Base-by-base conservation (phyloP, 139 green algal species). In the Coelastrella sp. region DNA sequence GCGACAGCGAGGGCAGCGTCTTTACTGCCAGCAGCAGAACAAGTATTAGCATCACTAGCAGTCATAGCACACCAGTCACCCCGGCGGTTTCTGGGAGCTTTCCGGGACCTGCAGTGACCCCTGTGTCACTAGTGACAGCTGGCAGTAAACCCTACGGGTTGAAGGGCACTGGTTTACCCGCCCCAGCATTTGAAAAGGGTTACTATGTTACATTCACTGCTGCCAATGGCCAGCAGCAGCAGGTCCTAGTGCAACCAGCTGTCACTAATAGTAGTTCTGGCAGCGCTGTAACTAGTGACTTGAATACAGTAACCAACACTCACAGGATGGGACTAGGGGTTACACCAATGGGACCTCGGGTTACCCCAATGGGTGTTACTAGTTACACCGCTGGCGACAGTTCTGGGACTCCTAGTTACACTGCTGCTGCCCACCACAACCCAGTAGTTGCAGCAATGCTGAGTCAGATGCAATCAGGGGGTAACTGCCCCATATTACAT, bases 381-480 rank as follows among this genome's bases (percentile, higher is more conserved):
- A 59, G 23, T 59, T 80, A 80, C 32, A 20, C 23, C 10, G 2
- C 10, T 61, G 32, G 32, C 32, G 32, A 47, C 32, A 47, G 1
- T 47, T 47, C 32, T 47, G 32, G 32, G 32, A 71, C 61, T 71
- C 17, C 47, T 61, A n/a, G 54, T 66, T 20, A 54, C 32, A 23
- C 64, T 75, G 11, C 83, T 20, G 68, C 23, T 58, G 7, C 23
- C 7, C 83, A 81, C 54, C 83, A 88, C 68, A 88, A 88, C 57
- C 83, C 83, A 20, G 83, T 88, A 68, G 23, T 88, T 5, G 83
- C 83, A 57, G 83, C 83, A 4, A 88, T 88, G 83, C 83, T 88
- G 68, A 71, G 54, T 65, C 83, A 88, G 83, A 61, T 65, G 54
- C 77, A 80, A 20, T 23, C 56, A 22, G 19, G 17, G 65, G 68